Evolutionary conservation across 495 filamentous ascomycete genomes (phyloP), one percentile per base, ranked within the genome.

Genomic region (Xylaria venustula): DNA sequence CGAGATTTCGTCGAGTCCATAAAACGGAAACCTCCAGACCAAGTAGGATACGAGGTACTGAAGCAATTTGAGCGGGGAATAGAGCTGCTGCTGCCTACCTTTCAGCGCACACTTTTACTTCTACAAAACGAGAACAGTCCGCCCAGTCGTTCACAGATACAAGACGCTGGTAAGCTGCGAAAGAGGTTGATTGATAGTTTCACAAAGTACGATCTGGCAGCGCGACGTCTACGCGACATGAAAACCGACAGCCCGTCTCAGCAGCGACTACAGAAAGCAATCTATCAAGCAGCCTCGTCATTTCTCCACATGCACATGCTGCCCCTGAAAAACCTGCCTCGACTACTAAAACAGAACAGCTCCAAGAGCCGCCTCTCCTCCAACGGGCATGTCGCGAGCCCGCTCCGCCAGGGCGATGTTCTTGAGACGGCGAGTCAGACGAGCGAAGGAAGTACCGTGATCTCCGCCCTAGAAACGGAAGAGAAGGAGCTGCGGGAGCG

Each of bases 291-390:
- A 64, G 90, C 91, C 3, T 88, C 85, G 54, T 87, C 86, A 61
- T 97, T 98, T 68, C 77, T 98, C 1, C 91, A 94, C 65, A 79
- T 93, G 26, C 91, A 98, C 64, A 93, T 98, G 88, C 81, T 98
- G 14, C 91, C 94, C 0, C 77, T 98, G 14, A 96, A 96, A 73
- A 85, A 87, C 8, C 79, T 97, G 0, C 94, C 93, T 0, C 89
- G 89, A 64, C 78, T 96, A 48, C 78, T 97, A 30, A 92, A 89
- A 55, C 89, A 90, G 56, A 83, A 83, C 15, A 45, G 68, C 5
- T 42, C 74, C 64, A 73, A 76, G 73, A 63, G 74, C 65, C 60
- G 78, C 32, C 60, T 79, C 46, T 61, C 73, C 0, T 60, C 69
- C 6, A 79, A 75, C 17, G 65, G 70, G 0, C 70, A 73, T 55